Evolutionary conservation across 1,284 basidiomycete genomes (phyloP), one percentile per base, ranked within the genome.

Genomic region (Malassezia vespertilionis): DNA sequence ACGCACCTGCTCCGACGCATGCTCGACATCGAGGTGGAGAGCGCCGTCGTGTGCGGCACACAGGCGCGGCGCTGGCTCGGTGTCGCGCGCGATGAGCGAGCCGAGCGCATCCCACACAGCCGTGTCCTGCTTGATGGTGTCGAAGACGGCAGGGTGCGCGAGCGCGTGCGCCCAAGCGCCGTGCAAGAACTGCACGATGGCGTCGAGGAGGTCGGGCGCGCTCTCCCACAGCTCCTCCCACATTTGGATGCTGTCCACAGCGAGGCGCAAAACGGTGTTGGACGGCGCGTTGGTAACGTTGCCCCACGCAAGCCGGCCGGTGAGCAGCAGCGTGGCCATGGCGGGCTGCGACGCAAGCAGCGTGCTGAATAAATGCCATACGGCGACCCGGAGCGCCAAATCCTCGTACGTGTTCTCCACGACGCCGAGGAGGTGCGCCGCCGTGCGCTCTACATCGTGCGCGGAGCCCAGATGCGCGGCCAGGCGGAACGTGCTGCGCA

Each of bases 301-400:
- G 42, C 40, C 21, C 35, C 76, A 27, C 75, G 73, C 46, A 76
- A 78, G 70, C 79, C 78, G 77, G 2, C 81, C 88, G 0, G 80
- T 80, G 41, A 87, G 80, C 48, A 91, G 82, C 14, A 93, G 75
- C 34, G 79, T 78, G 0, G 86, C 86, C 5, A 93, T 76, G 0
- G 88, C 86, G 1, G 89, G 87, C 63, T 91, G 87, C 46, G 81
- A 83, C 54, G 86, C 81, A 17, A 89, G 80, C 3, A 86, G 82
- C 11, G 85, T 76, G 0, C 83, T 76, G 21, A 91, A 80, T 60
- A 93, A 83, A 49, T 77, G 79, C 87, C 89, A 93, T 1, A 85
- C 79, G 0, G 79, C 76, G 47, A 79, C 78, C 17, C 87, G 74
- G 5, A 86, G 76, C 2, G 75, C 75, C 45, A 79, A 76, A 0